Base-by-base conservation (phyloP, 495 filamentous ascomycete species). In the Choiromyces venosus region DNA sequence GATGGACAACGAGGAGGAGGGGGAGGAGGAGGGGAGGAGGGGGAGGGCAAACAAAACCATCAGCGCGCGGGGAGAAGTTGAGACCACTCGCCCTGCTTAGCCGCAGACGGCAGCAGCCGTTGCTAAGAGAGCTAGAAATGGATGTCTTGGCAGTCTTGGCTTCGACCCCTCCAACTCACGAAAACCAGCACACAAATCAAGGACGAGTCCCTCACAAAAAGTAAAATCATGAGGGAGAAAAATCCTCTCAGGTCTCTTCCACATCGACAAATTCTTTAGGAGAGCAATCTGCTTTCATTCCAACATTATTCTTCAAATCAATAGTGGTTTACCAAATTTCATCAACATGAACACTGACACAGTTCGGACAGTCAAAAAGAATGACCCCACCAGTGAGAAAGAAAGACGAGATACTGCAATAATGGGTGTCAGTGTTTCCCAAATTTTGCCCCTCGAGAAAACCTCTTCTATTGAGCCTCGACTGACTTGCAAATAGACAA, bases 321-420 rank as follows among this genome's bases (percentile, higher is more conserved):
- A 25, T 29, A 6, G 25, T 6, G 4, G 14, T 61, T 61, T 61
- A 33, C 52, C 25, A 33, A 29, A 33, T 61, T 61, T 61, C 12
- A 33, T 29, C 52, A 56, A 14, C 52, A 61, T 61, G 52, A 29
- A 4, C 52, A 14, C 52, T 61, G 25, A 61, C 52, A 61, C 52
- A 18, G 52, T 14, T 4, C 52, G 12, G 25, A 38, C n/a, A 52
- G 72, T 46, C 35, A 74, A 73, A 40, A 74, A 71, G 40, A 78
- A 66, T 68, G 76, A 35, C 21, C 68, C 64, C 29, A 74, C 68
- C 38, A 37, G 64, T 10, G 76, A 77, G 64, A 78, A 71, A n/a
- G 75, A 78, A 71, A 80, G 46, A 66, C 82, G 87, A 75, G 90
- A 91, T 79, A 88, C 91, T 74, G 85, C 87, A 8, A 88, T 93